phyloP scores from a whole-genome alignment of 2,329 filamentous ascomycete species.

The Dactylellina sp. region DNA sequence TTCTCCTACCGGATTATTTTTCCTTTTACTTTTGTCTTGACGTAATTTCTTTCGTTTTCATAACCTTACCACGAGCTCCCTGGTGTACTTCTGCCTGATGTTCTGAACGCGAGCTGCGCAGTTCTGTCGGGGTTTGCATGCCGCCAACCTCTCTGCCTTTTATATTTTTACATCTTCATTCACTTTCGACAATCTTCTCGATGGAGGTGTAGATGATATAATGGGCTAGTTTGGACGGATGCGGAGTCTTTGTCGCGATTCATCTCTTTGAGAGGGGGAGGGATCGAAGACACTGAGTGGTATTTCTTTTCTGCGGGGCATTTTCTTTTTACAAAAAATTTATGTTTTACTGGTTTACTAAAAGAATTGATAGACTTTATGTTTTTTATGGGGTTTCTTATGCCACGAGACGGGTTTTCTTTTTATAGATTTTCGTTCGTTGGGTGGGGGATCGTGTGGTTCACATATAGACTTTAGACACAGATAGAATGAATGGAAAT shows the following conservation, averaged over 20 bases:
- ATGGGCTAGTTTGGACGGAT: conserved; percentile 57
- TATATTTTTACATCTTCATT: conserved; percentile 16
- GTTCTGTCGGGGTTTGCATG: conserved; percentile 57
- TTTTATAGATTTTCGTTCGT: conserved; percentile 32
- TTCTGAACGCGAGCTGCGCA: conserved; percentile 57
- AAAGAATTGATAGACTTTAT: conserved; percentile 53
- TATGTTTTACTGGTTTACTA: conserved; percentile 27
- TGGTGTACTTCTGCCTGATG: conserved; percentile 57
- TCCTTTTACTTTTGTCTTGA: conserved; percentile 15
- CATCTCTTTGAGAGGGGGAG: conserved; percentile 54
- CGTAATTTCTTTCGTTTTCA: conserved; percentile 41
- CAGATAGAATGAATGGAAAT: conserved; percentile 22
- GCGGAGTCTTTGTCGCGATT: conserved; percentile 53
- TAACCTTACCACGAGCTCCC: conserved; percentile 51
- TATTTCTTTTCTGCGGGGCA: conserved; percentile 43
- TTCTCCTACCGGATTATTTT: conserved; percentile 12
- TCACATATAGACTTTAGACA: conserved; percentile 32
- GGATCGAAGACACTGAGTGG: conserved; percentile 50
- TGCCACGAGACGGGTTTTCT: conserved; percentile 27
- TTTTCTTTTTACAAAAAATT: not conserved
- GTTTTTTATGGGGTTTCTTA: conserved; percentile 33
- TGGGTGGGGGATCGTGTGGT: conserved; percentile 30
- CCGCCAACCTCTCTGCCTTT: conserved; percentile 56
- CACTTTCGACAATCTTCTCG: conserved; percentile 33
- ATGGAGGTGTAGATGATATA: conserved; percentile 26